phyloP scores from a whole-genome alignment of 352 stramenopile genomes.

The Pythium dissotocum region DNA sequence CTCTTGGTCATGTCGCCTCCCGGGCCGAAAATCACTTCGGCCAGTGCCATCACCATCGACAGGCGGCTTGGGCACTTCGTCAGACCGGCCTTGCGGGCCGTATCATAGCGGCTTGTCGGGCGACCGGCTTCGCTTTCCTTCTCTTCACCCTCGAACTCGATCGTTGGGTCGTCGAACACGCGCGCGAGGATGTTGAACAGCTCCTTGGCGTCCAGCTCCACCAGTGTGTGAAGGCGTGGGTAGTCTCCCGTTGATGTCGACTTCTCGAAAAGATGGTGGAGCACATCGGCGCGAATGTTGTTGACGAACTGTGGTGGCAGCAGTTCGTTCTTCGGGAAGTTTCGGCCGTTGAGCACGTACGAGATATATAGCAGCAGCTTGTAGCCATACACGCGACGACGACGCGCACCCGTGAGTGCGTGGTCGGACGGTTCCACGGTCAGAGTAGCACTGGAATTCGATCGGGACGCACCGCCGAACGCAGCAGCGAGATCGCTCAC shows the following conservation, averaged over 20 bases:
- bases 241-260: conserved; percentile 29
- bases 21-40: conserved; percentile 76
- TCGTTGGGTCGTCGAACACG: conserved; percentile 79
- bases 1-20: conserved; percentile 33
- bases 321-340: conserved; percentile 85
- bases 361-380: conserved; percentile 91
- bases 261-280: conserved; percentile 87
- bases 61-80: conserved; percentile 80
- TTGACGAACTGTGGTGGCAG: conserved; percentile 66
- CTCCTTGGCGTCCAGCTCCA: conserved; percentile 78
- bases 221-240: conserved; percentile 80
- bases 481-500: conserved; percentile 64
- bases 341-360: conserved; percentile 88
- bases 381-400: conserved; percentile 77
- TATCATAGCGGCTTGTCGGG: conserved; percentile 75
- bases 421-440: conserved; percentile 33
- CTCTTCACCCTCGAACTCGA: conserved; percentile 87
- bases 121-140: conserved; percentile 38
- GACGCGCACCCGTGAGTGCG: conserved; percentile 51
- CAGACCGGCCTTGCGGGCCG: conserved; percentile 66
- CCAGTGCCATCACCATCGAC: conserved; percentile 83
- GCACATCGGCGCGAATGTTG: conserved; percentile 76
- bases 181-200: conserved; percentile 81
- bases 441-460: background rate
- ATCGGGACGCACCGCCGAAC: conserved; percentile 50